Evolutionary conservation across 345 rosid species (phyloP).

Genomic region (Eucalyptus coolabah): DNA sequence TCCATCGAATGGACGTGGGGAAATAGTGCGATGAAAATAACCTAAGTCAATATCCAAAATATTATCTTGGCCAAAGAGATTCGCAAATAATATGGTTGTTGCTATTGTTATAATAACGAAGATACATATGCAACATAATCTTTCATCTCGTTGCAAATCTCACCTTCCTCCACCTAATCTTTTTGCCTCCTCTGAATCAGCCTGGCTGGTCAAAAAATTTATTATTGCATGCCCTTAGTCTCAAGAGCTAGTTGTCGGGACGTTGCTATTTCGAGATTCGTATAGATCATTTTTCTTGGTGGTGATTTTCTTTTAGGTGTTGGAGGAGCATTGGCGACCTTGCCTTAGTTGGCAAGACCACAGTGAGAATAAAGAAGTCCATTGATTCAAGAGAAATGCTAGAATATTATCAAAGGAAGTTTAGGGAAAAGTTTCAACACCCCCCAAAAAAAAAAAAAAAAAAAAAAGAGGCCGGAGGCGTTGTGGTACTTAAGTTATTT

Average conservation of each 20-base stretch:
- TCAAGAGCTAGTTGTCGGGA: not conserved
- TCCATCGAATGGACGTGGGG: not conserved
- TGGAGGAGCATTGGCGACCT: not conserved
- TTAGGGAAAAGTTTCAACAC: not conserved
- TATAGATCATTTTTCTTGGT: not conserved
- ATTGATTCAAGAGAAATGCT: not conserved
- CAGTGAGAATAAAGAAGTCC: not conserved
- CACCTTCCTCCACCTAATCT: not conserved
- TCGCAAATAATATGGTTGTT: not conserved
- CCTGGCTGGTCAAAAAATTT: not conserved
- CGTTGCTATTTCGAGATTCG: not conserved
- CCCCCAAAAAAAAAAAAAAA: too few relatives aligned
- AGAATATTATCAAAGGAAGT: not conserved
- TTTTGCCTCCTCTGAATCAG: not conserved
- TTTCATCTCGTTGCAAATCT: not conserved
- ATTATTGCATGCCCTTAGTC: not conserved
- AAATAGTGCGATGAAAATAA: not conserved
- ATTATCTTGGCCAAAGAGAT: not conserved
- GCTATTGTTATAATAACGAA: not conserved
- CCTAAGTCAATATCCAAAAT: not conserved
- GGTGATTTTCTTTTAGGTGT: not conserved
- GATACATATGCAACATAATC: not conserved
- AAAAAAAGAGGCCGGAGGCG: not conserved
- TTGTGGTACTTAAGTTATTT: not conserved
- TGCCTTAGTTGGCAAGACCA: not conserved